Conservation (phyloP, 108 stramenopile genomes). For the Mediolabrus comicus region DNA sequence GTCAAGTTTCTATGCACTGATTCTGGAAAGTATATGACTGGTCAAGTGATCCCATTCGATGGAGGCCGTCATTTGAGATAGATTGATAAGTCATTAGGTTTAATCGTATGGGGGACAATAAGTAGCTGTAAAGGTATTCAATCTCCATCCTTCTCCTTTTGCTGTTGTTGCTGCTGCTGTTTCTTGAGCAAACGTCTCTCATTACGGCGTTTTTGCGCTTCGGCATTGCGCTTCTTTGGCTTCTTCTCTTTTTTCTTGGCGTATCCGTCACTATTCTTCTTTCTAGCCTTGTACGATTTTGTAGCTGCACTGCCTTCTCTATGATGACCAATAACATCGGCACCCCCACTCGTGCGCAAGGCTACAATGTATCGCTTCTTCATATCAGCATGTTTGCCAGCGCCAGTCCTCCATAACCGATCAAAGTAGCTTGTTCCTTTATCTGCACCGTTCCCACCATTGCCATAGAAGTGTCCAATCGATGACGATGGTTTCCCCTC, state of each 20-base stretch:
- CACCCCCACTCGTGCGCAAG: conserved; percentile 23
- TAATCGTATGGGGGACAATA: no score
- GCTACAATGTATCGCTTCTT: conserved; percentile 57
- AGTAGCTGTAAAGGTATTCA: no score
- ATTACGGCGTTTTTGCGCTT: conserved; percentile 41
- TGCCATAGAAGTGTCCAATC: conserved; percentile 54
- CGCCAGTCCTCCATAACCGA: conserved; percentile 81
- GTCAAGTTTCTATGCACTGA: conserved; percentile 19
- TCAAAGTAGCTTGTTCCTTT: conserved; percentile 83
- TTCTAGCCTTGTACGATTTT: background rate
- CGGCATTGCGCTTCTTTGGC: conserved; percentile 32
- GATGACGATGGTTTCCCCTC: conserved; percentile 66
- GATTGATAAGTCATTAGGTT: no score
- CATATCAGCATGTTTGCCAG: conserved; percentile 71
- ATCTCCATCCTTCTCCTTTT: background rate
- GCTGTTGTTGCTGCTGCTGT: conserved; percentile 10
- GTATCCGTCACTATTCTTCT: background rate
- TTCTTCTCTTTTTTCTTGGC: conserved; percentile 9
- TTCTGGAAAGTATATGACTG: conserved; percentile 15
- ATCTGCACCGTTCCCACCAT: background rate
- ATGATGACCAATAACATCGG: background rate
- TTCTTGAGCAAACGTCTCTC: conserved; percentile 44
- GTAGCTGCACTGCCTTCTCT: background rate
- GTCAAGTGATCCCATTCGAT: conserved; percentile 19
- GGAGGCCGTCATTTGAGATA: conserved; percentile 19